Percentiles rank a stretch among this genome's conserved stretches.
Evolutionary conservation across 1,284 basidiomycete species (phyloP).

Genomic region (Cerioporus squamosus): DNA sequence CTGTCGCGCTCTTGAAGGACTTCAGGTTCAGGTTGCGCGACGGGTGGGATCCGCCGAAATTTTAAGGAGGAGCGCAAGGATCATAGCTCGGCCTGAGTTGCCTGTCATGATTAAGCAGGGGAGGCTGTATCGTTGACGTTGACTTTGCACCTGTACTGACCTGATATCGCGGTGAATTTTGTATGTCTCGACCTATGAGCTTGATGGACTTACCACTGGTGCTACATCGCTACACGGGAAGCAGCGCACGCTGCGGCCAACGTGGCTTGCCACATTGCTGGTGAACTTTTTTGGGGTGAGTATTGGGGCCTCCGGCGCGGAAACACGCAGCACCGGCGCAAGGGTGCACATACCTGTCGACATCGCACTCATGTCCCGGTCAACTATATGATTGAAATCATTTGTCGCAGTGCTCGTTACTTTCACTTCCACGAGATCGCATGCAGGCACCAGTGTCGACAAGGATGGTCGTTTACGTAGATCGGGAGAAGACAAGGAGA

Average conservation of each 20-base stretch:
- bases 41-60: not conserved
- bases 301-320: not conserved
- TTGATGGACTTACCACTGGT: too few species aligned
- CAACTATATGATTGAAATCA: too few species aligned
- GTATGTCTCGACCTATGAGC: too few species aligned
- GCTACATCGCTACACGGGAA: too few species aligned
- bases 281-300: too few species aligned
- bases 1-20: not conserved
- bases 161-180: too few species aligned
- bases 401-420: too few species aligned
- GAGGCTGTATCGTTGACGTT: not conserved
- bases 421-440: too few species aligned
- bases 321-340: not conserved
- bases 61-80: not conserved
- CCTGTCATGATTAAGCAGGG: not conserved
- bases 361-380: not conserved
- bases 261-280: too few species aligned
- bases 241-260: too few species aligned
- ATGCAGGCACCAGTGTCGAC: too few species aligned
- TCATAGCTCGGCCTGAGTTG: not conserved
- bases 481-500: not conserved
- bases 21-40: not conserved
- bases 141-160: too few species aligned
- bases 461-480: not conserved
- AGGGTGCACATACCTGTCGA: not conserved